Evolutionary conservation across 139 green algal species (phyloP).

Genomic region (Tetradesmus lagerheimii): DNA sequence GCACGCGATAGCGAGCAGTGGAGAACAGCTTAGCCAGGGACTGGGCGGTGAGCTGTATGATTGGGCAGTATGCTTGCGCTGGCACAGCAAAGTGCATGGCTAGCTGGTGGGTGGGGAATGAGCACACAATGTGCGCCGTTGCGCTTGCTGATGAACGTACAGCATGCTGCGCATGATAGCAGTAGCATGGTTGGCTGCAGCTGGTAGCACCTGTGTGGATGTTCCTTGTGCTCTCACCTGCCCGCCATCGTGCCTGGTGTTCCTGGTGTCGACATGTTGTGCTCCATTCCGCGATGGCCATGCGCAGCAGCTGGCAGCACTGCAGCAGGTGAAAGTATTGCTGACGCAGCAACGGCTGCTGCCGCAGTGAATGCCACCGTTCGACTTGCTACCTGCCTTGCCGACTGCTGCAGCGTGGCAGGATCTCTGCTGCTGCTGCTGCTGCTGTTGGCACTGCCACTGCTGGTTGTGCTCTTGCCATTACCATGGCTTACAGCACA

Average conservation of each 20-base stretch:
- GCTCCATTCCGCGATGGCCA: background rate
- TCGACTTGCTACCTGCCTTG: background rate
- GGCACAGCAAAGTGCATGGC: too few relatives aligned
- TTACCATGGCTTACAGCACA: background rate
- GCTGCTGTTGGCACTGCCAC: background rate
- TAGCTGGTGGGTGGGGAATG: too few relatives aligned
- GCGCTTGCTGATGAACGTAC: too few relatives aligned
- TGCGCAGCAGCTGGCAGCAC: constrained; percentile 3
- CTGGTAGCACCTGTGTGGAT: background rate
- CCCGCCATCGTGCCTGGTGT: background rate
- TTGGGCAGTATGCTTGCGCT: too few relatives aligned
- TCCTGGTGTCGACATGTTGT: background rate
- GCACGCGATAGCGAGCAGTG: too few relatives aligned
- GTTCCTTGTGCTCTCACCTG: background rate
- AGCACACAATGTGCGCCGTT: too few relatives aligned
- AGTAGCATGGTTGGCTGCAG: background rate
- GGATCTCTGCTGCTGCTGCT: too few relatives aligned
- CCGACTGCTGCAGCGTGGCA: background rate
- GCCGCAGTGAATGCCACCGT: constrained; percentile 11
- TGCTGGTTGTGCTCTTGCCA: background rate
- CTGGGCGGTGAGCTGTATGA: too few relatives aligned
- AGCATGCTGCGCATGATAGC: background rate
- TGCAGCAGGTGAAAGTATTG: background rate
- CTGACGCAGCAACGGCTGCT: background rate
- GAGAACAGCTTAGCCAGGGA: too few relatives aligned